phyloP scores from a whole-genome alignment of 345 rosid genomes.

The Brassica cretica region DNA sequence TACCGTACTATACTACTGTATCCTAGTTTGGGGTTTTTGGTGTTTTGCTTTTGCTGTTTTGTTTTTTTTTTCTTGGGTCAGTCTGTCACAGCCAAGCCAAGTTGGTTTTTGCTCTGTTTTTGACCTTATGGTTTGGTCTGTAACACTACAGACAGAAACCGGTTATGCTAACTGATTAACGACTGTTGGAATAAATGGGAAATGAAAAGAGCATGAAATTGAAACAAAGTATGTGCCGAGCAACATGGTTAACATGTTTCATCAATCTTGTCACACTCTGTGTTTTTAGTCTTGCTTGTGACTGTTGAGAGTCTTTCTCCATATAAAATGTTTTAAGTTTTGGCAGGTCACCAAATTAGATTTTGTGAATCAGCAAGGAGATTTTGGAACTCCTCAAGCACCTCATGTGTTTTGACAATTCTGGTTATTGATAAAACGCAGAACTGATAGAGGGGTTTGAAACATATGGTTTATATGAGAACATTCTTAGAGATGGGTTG shows the following conservation, averaged over 20 bases:
- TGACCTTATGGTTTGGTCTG: neutral
- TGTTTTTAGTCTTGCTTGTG: neutral
- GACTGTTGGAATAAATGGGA: constrained; percentile 6
- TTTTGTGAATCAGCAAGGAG: neutral
- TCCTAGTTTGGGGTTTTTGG: neutral
- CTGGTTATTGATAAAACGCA: too few species aligned
- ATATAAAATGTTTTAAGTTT: too few species aligned
- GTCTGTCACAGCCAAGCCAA: neutral
- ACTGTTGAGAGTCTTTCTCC: neutral
- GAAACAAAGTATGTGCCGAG: neutral
- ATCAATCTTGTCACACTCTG: neutral
- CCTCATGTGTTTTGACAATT: neutral
- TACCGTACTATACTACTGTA: neutral
- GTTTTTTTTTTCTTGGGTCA: neutral
- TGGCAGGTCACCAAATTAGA: neutral
- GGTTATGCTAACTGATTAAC: constrained; percentile 9
- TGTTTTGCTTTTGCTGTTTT: neutral
- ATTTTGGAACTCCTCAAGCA: neutral
- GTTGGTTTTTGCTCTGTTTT: constrained; percentile 19
- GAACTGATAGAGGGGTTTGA: constrained; percentile 26
- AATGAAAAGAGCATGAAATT: too few species aligned
- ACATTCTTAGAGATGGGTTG: constrained; percentile 59
- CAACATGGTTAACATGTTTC: neutral
- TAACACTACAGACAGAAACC: neutral
- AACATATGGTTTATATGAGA: constrained; percentile 55